A percentile compares a stretch with the other conserved stretches of the same genome.
These are phyloP conservation scores for Leavenworthia alabamica DNA, from an alignment of 345 rosid genomes.

Conservation along the genomic window DNA sequence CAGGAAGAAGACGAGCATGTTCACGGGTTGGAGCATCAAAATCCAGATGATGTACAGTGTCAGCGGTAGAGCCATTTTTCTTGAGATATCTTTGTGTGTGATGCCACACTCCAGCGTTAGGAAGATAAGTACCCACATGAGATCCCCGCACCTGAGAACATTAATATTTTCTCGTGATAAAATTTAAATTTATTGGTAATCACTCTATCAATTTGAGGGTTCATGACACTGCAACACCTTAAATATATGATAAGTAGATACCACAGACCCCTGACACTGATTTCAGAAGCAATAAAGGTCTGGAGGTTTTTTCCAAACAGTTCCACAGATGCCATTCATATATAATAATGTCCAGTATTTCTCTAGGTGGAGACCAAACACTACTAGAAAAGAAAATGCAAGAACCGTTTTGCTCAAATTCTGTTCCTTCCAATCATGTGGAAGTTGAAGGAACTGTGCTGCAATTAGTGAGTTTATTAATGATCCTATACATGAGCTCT, in stretches of 20 bases:
- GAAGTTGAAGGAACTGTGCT: not conserved
- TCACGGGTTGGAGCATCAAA: conserved; percentile 99
- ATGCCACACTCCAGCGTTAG: conserved; percentile 92
- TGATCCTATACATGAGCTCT: conserved; percentile 12
- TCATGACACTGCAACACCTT: conserved; percentile 3
- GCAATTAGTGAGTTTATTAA: conserved; percentile 6
- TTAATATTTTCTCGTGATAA: not conserved
- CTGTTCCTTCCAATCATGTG: not conserved
- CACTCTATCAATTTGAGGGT: not conserved
- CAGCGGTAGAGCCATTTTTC: conserved; percentile 48
- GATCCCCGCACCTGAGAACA: conserved; percentile 74
- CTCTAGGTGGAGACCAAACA: not conserved
- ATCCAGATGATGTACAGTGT: conserved; percentile 84
- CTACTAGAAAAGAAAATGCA: conserved; percentile 12
- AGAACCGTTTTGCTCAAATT: not conserved
- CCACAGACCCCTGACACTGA: conserved; percentile 6
- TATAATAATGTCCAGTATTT: conserved; percentile 7
- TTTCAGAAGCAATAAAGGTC: not conserved
- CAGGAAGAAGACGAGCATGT: conserved; percentile 67
- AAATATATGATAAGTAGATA: conserved; percentile 6
- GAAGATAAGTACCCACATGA: conserved; percentile 92
- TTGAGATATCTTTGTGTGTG: conserved; percentile 79
- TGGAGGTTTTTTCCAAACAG: not conserved
- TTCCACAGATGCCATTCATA: not conserved
- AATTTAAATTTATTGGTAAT: not conserved